Conservation (phyloP, 208 protist genomes). For the Tritrichomonas foetus region DNA sequence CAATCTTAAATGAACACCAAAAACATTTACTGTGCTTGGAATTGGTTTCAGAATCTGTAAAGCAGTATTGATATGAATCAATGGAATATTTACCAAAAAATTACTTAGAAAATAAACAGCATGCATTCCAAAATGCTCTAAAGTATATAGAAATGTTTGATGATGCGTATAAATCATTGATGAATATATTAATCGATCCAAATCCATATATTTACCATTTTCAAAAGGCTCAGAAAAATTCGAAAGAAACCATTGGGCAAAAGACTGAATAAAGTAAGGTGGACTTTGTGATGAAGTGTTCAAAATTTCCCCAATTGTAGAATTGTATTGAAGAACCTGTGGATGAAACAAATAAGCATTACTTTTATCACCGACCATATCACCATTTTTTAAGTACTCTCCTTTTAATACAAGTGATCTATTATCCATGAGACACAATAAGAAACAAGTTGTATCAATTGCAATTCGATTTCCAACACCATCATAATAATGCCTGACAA, state of each 20-base stretch:
- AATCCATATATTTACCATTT: neutral
- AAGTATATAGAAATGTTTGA: neutral
- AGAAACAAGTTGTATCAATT: neutral
- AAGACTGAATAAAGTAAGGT: neutral
- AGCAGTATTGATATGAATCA: neutral
- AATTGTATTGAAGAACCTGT: neutral
- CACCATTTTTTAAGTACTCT: neutral
- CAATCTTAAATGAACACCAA: neutral
- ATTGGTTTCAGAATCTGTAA: neutral
- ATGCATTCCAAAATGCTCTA: conserved; percentile 17
- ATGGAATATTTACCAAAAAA: neutral
- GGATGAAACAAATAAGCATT: neutral
- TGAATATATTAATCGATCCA: neutral
- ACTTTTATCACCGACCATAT: neutral
- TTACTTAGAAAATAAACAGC: neutral
- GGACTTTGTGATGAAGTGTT: neutral
- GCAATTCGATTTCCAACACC: conserved; percentile 25
- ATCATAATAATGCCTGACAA: neutral
- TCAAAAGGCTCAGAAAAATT: neutral
- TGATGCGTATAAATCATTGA: neutral
- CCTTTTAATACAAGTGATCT: neutral
- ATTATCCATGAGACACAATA: neutral
- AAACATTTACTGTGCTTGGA: neutral
- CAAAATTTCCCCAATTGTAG: neutral
- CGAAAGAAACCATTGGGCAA: neutral